phyloP scores from a whole-genome alignment of 192 early-diverging fungal genomes.

The Entomortierella lignicola region DNA sequence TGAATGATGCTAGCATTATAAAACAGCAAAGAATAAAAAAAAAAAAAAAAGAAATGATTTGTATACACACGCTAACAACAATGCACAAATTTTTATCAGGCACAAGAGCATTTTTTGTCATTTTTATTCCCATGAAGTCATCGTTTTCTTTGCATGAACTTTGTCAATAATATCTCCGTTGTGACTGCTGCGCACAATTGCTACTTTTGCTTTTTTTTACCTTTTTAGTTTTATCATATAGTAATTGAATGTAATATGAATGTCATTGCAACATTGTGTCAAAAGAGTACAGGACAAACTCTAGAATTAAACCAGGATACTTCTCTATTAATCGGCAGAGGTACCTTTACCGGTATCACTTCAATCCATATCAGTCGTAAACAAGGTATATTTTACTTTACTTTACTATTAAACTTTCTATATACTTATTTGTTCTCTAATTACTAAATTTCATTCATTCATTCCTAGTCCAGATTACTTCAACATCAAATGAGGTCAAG shows the following conservation, averaged over 20 bases:
- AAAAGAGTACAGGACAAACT: conserved; percentile 20
- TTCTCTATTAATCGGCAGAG: conserved; percentile 21
- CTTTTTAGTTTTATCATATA: background rate
- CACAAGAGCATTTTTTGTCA: no score
- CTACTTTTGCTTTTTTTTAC: no score
- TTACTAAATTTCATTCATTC: background rate
- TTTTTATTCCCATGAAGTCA: no score
- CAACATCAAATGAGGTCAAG: conserved; percentile 2
- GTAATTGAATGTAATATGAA: background rate
- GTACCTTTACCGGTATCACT: conserved; percentile 8
- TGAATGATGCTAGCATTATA: no score
- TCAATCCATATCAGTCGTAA: conserved; percentile 36
- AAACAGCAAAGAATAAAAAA: no score
- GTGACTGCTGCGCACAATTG: background rate
- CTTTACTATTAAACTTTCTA: no score
- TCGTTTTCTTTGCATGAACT: no score
- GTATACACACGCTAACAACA: no score
- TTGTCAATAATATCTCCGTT: background rate
- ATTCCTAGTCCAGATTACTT: conserved; percentile 16
- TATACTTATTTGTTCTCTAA: no score
- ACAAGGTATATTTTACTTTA: no score
- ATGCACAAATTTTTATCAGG: no score
- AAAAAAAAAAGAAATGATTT: no score
- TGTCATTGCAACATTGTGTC: conserved; percentile 7
- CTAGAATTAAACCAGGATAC: background rate